Evolutionary conservation across 768 basidiomycete genomes (phyloP), one percentile per base, ranked within the genome.

Genomic region (Amanita phalloides): DNA sequence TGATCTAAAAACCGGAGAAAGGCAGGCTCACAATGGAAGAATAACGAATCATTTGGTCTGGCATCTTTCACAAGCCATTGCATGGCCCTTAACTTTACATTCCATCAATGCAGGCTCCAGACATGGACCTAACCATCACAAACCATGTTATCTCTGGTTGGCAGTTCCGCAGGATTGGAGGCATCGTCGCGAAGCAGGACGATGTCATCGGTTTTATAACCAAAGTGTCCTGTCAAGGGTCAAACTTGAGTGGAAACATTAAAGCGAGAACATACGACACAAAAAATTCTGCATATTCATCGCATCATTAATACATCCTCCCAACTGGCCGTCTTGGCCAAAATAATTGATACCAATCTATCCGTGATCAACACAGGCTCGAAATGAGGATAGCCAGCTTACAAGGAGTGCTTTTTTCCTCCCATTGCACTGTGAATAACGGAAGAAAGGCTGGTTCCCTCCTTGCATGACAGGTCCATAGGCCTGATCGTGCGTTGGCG

Each of bases 231-330:
- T 82, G 49, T n/a, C 28, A 42, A 9, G 35, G 37, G 5, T 6
- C 14, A 26, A 36, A 32, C 11, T 33, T 14, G n/a, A 14, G 20
- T 20, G 10, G 8, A 30, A 43, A 6, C 9, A 0, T 20, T 7
- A 20, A 20, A 28, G 26, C 10, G 26, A 7, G 49, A 25, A 65
- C 82, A 54, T 58, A 88, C 88, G 59, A 54, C 71, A 74, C 43
- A 94, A 68, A 71, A 97, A 97, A n/a, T 69, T 64, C 58, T 78
- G 74, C 49, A 97, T 78, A 63, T 92, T 94, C 45, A 72, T 66
- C 0, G 84, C 94, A 60, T 99, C 95, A 62, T 97, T 95, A 62
- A 95, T 85, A 62, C 95, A 98, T 8, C 95, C 95, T 0, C 70
- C 65, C 6, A 97, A 71, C 58, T 82, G 76, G n/a, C 76, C 76